Percentiles rank a stretch among this genome's conserved stretches.
These are phyloP conservation scores for Huntiella decipiens DNA, from an alignment of 2,329 filamentous ascomycete genomes.

Conservation along the genomic window DNA sequence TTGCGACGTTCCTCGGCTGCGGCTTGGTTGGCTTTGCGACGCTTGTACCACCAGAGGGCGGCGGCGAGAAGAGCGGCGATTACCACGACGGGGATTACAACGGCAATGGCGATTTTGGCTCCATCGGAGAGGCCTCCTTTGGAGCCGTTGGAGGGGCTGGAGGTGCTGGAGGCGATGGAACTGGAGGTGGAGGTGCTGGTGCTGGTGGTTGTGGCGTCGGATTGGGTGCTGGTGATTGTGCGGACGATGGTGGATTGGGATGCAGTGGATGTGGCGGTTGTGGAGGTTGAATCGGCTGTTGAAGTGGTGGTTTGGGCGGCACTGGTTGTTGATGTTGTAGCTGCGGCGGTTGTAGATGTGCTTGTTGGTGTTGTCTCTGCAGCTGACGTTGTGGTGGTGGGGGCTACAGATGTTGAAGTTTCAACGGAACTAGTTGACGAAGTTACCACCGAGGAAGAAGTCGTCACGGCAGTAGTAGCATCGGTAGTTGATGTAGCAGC, in stretches of 20 bases:
- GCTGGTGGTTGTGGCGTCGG: conserved; percentile 1
- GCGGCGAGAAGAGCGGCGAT: conserved; percentile 63
- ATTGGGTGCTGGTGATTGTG: conserved; percentile 14
- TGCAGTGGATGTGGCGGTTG: not conserved
- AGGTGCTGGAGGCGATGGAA: conserved; percentile 16
- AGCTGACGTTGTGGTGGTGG: conserved; percentile 6
- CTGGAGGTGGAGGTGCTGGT: conserved; percentile 15
- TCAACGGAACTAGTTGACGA: conserved; percentile 5
- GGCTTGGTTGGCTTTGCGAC: conserved; percentile 66
- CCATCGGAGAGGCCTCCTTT: conserved; percentile 37
- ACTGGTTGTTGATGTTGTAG: conserved; percentile 8
- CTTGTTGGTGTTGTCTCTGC: conserved; percentile 12
- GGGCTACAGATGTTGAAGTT: conserved; percentile 1
- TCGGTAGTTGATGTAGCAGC: not conserved
- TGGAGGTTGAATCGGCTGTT: conserved; percentile 10
- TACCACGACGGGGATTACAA: conserved; percentile 79
- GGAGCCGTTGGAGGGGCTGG: conserved; percentile 14
- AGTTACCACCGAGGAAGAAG: conserved; percentile 1
- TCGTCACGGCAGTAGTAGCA: not conserved
- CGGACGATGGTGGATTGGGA: conserved; percentile 13
- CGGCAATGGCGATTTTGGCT: conserved; percentile 74
- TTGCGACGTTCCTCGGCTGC: conserved; percentile 79
- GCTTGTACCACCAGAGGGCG: conserved; percentile 72
- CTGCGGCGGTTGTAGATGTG: conserved; percentile 10
- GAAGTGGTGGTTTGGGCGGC: conserved; percentile 6